Evolutionary conservation across 352 stramenopile species (phyloP).

Genomic region (Pythium angustatum): DNA sequence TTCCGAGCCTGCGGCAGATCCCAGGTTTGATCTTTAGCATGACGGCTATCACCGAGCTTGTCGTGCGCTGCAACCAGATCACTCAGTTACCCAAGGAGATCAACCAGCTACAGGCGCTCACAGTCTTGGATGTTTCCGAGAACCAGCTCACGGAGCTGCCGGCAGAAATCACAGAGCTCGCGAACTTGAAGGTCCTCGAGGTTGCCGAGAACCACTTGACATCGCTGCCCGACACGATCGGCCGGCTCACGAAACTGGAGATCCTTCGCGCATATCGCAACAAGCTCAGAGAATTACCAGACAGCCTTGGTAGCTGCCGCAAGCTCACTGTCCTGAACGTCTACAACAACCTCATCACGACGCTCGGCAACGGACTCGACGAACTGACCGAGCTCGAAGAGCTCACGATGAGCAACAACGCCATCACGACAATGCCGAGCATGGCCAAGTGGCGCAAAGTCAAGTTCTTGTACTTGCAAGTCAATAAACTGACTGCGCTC

Average conservation of each 20-base stretch:
- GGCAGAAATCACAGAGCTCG: conserved; percentile 44
- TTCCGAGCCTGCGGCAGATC: conserved; percentile 50
- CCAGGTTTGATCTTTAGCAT: conserved; percentile 64
- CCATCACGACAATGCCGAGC: conserved; percentile 38
- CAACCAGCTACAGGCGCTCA: conserved; percentile 40
- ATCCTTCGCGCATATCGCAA: conserved; percentile 59
- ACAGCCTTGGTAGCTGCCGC: conserved; percentile 51
- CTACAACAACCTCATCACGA: conserved; percentile 74
- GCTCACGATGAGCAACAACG: conserved; percentile 74
- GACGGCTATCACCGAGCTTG: conserved; percentile 58
- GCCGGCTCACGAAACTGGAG: conserved; percentile 52
- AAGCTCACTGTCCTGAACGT: conserved; percentile 65
- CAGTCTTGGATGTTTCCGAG: conserved; percentile 55
- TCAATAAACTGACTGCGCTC: conserved; percentile 49
- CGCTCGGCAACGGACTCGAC: conserved; percentile 46
- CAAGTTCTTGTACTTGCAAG: conserved; percentile 55
- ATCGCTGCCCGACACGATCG: conserved; percentile 47
- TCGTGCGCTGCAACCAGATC: conserved; percentile 71
- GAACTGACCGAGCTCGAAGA: conserved; percentile 62
- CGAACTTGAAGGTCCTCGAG: conserved; percentile 49
- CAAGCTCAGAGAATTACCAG: conserved; percentile 44
- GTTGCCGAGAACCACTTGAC: conserved; percentile 60
- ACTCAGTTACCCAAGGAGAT: conserved; percentile 57
- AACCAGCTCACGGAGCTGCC: conserved; percentile 66
- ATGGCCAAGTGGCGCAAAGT: conserved; percentile 59